Base-by-base conservation (phyloP, 768 basidiomycete genomes). In the Ephemerocybe angulata region DNA sequence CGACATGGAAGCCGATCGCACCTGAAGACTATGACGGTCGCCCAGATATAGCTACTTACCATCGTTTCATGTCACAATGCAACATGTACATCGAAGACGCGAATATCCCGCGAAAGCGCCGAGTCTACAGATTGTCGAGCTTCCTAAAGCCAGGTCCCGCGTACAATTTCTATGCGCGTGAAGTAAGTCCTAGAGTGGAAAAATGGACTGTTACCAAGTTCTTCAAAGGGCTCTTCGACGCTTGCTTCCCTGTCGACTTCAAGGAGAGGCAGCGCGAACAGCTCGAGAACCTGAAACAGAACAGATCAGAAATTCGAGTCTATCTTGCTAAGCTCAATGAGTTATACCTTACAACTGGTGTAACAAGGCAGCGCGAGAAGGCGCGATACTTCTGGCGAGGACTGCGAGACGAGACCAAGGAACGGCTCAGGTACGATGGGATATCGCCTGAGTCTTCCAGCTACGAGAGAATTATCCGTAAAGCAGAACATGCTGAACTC, bases 201-300 rank as follows among this genome's bases (percentile, higher is more conserved):
- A 29, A 54, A 0, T 74, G 70, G 68, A 56, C 11, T 1, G 21
- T 71, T 0, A 35, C 56, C 25, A 22, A 57, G 2, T 71, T 72
- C 57, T 69, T 70, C 46, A 29, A 37, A 0, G 67, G 62, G 22
- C 25, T 74, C 13, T 72, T 71, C 47, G 62, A 72, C n/a, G 66
- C 64, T 21, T 70, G 69, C 25, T 74, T 73, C 54, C 72, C 71
- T 0, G 42, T 66, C 0, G 59, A 70, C 22, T 71, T 64, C 42
- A 33, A 55, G 1, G 37, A 62, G 19, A 43, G 68, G 24, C 69
- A 68, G 55, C 30, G 63, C 0, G 56, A 63, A 5, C 65, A 66
- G 25, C 58, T 77, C 0, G 22, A 41, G 38, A 8, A 41, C n/a
- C 5, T 41, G 7, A 19, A n/a, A n/a, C 38, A 41, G 17, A 6